Conservation (phyloP, 2,329 filamentous ascomycete genomes). For the Fusarium protoensiforme region DNA sequence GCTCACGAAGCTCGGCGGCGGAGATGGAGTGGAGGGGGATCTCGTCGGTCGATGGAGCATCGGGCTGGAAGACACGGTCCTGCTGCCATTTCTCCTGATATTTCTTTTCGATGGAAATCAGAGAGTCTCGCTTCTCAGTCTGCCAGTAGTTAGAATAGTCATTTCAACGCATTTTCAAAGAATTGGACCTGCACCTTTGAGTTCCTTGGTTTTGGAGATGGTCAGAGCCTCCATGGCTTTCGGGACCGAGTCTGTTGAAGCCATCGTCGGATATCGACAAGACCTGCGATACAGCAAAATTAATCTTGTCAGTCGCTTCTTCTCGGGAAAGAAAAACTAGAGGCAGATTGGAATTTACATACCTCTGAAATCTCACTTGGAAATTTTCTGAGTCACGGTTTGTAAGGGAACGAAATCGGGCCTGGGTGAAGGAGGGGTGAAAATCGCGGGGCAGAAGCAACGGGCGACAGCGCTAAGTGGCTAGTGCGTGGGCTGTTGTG, state of each 20-base stretch:
- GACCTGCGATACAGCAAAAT: slow-evolving; percentile 14
- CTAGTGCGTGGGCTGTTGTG: slow-evolving; percentile 28
- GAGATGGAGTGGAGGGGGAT: slow-evolving; percentile 80
- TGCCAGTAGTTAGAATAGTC: slow-evolving; percentile 48
- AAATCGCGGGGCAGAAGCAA: slow-evolving; percentile 50
- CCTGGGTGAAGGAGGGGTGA: slow-evolving; percentile 48
- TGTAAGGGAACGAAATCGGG: slow-evolving; percentile 32
- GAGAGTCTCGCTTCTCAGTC: slow-evolving; percentile 88
- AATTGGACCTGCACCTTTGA: slow-evolving; percentile 62
- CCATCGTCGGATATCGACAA: slow-evolving; percentile 55
- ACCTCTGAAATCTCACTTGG: slow-evolving; percentile 39
- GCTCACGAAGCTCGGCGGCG: slow-evolving; percentile 78
- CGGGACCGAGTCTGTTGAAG: slow-evolving; percentile 52
- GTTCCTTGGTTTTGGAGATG: slow-evolving; percentile 70
- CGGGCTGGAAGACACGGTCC: slow-evolving; percentile 77
- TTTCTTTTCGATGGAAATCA: slow-evolving; percentile 88
- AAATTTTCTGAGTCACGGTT: slow-evolving; percentile 48
- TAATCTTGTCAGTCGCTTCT: slow-evolving; percentile 9
- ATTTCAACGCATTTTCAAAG: background rate
- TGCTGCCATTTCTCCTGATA: slow-evolving; percentile 78
- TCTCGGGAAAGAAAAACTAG: background rate
- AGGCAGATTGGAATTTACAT: slow-evolving; percentile 4
- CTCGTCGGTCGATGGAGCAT: slow-evolving; percentile 84
- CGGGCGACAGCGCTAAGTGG: slow-evolving; percentile 28
- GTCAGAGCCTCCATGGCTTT: slow-evolving; percentile 63